Base-by-base conservation (phyloP, 371 early-diverging fungal genomes). In the Chytridium lagenaria region DNA sequence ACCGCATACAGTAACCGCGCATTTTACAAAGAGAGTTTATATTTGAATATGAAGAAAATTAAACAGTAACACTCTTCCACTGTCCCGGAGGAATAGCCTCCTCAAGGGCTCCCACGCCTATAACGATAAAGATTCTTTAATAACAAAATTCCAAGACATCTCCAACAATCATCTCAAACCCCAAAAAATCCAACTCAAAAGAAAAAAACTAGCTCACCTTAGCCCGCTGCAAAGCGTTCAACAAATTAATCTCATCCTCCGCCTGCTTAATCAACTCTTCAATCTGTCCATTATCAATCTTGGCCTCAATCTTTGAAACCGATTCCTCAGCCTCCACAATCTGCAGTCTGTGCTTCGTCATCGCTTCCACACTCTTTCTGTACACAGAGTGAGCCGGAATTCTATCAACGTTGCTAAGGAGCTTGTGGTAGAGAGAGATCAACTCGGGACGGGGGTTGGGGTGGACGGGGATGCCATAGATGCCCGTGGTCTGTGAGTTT, bases 181-280 rank as follows among this genome's bases (percentile, higher is more conserved):
- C 1, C 1, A 0, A 0, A n/a, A 28, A 23, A 70, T 64, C n/a
- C n/a, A 12, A 50, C 59, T 57, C 22, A 5, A 34, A 55, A 69
- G 39, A 44, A 31, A 50, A 69, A 19, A 23, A 33, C 15, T 5
- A 3, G 26, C 30, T 15, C 68, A 81, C 82, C 87, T 93, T 94
- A 91, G 92, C 93, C 85, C 93, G 92, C 71, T 90, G 90, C 90
- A 97, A 91, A 82, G 92, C 90, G 70, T 77, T 81, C 34, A 93
- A 86, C 66, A 97, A 65, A 23, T 69, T 71, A 39, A 82, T 86
- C 81, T 97, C 97, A 49, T 92, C 94, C 74, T 94, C 87, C 12
- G 96, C 96, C 79, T 92, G 94, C 57, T 83, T 76, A 67, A 96
- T 92, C 19, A 97, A 82, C 86, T 97, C 95, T 81, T 97, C 97